These are phyloP conservation scores for Lentinula sp. DNA, from an alignment of 768 basidiomycete genomes.

Conservation along the genomic window DNA sequence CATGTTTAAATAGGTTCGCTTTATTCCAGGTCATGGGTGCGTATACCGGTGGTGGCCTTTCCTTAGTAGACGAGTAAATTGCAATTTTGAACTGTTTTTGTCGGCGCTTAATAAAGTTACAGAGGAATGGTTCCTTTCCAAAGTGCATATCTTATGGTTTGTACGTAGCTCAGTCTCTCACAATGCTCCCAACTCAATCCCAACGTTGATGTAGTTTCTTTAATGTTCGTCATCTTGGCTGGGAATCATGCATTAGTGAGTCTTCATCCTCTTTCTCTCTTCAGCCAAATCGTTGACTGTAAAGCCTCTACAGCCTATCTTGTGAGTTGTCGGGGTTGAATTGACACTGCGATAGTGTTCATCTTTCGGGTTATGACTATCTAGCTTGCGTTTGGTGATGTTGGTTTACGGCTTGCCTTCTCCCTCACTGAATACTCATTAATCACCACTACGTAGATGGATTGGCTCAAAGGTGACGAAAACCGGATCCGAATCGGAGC, in stretches of 20 bases:
- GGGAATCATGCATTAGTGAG: slow-evolving; percentile 73
- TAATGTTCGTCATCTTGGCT: slow-evolving; percentile 62
- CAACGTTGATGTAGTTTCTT: slow-evolving; percentile 27
- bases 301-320: slow-evolving; percentile 38
- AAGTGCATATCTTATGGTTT: slow-evolving; percentile 57
- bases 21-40: slow-evolving; percentile 39
- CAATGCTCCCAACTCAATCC: background rate
- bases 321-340: slow-evolving; percentile 33
- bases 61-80: slow-evolving; percentile 51
- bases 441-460: slow-evolving; percentile 43
- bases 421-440: background rate
- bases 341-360: background rate
- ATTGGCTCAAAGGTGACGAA: slow-evolving; percentile 41
- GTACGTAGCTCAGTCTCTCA: slow-evolving; percentile 18
- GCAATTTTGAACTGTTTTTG: background rate
- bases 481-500: slow-evolving; percentile 34
- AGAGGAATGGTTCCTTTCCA: slow-evolving; percentile 71
- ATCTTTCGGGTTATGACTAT: background rate
- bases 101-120: background rate
- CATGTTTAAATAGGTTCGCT: slow-evolving; percentile 26
- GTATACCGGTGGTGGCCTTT: slow-evolving; percentile 69
- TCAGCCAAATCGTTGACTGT: background rate
- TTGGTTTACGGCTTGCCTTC: slow-evolving; percentile 21
- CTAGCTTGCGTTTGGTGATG: slow-evolving; percentile 58
- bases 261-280: slow-evolving; percentile 8